Evolutionary conservation across 163 green algal species (phyloP).

Genomic region (Picocystis sp.): DNA sequence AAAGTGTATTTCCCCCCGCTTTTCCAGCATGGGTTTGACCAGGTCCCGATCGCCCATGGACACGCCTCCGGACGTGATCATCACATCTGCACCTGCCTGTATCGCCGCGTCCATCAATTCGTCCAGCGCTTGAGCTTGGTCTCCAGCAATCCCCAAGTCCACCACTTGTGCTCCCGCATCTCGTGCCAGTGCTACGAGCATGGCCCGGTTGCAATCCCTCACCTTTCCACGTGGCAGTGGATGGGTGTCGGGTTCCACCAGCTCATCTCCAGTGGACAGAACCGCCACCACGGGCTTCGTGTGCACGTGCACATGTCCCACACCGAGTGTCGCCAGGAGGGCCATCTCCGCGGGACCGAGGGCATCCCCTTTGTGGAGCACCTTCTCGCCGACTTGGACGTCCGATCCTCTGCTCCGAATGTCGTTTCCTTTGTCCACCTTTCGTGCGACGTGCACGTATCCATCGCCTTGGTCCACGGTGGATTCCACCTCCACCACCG

Average conservation of each 20-base stretch:
- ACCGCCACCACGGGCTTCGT: constrained; percentile 16
- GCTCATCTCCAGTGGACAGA: constrained; percentile 81
- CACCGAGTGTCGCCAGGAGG: constrained; percentile 72
- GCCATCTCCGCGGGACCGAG: constrained; percentile 37
- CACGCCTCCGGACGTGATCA: constrained; percentile 72
- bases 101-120: constrained; percentile 20
- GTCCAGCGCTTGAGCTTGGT: constrained; percentile 19
- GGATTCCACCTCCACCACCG: constrained; percentile 83
- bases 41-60: constrained; percentile 92
- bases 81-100: constrained; percentile 30
- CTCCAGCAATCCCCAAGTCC: constrained; percentile 52
- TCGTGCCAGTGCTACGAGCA: constrained; percentile 60
- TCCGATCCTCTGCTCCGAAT: constrained; percentile 34
- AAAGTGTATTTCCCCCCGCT: constrained; percentile 73
- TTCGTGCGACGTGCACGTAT: constrained; percentile 12
- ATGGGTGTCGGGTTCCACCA: constrained; percentile 50
- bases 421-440: constrained; percentile 40
- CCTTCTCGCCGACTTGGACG: constrained; percentile 27
- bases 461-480: constrained; percentile 32
- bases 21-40: constrained; percentile 82
- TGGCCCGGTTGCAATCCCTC: constrained; percentile 75
- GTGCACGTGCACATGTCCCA: constrained; percentile 27
- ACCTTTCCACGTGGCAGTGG: constrained; percentile 52
- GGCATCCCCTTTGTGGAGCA: constrained; percentile 44
- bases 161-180: constrained; percentile 14